Percentiles rank a stretch among this genome's conserved stretches.
phyloP scores from a whole-genome alignment of 139 green algal genomes.

The Chlorella sp. region DNA sequence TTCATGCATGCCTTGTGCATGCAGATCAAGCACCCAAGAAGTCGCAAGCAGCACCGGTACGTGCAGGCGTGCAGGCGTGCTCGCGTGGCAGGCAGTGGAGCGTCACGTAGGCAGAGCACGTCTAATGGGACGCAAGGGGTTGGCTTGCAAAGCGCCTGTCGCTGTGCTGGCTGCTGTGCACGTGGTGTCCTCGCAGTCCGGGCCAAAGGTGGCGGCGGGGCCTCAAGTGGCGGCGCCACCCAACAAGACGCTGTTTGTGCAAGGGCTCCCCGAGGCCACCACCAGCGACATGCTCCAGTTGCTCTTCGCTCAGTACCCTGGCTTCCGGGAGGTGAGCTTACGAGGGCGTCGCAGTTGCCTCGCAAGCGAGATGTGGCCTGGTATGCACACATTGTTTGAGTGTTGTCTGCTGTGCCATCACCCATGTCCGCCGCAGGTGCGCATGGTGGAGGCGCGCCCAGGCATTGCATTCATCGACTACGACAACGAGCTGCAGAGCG shows the following conservation, averaged over 20 bases:
- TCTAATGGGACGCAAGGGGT: too few relatives aligned
- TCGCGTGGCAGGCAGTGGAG: too few relatives aligned
- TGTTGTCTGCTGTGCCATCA: neutral
- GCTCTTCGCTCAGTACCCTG: conserved; percentile 94
- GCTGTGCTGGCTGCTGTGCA: too few relatives aligned
- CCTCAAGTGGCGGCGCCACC: conserved; percentile 41
- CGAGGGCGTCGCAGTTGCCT: too few relatives aligned
- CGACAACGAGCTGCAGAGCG: conserved; percentile 70
- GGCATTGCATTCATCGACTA: conserved; percentile 97
- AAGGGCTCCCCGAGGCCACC: conserved; percentile 83
- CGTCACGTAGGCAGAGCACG: too few relatives aligned
- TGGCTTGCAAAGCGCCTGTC: too few relatives aligned
- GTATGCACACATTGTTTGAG: too few relatives aligned
- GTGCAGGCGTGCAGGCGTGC: too few relatives aligned
- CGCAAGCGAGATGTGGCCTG: too few relatives aligned
- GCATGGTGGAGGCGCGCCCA: conserved; percentile 87
- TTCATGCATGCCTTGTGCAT: too few relatives aligned
- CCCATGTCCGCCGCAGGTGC: conserved; percentile 46
- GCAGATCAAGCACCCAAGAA: too few relatives aligned
- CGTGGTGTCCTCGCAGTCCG: neutral
- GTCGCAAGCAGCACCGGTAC: too few relatives aligned
- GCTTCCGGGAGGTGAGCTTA: conserved; percentile 76
- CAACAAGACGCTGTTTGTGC: conserved; percentile 92
- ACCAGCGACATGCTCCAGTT: conserved; percentile 82
- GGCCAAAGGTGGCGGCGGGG: neutral